Base-by-base conservation (phyloP, 176 grass and related monocot species). In the Oropetium thomaeum region DNA sequence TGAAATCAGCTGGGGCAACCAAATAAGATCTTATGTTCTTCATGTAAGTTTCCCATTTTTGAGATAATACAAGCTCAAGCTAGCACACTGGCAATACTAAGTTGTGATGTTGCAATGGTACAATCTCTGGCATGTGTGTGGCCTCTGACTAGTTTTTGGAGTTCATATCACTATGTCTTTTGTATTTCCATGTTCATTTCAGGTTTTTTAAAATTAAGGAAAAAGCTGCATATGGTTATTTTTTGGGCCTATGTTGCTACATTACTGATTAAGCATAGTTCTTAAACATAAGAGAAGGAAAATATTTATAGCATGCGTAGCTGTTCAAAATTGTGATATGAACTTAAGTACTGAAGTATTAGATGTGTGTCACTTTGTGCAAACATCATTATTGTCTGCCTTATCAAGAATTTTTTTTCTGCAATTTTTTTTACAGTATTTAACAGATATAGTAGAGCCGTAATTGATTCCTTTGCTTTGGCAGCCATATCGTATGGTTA, bases 11-110 rank as follows among this genome's bases (percentile, higher is more conserved):
- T 98, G 96, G 96, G 96, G 96, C 71, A 90, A 84, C 82, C 96
- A 98, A 88, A 98, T 98, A 86, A 93, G 96, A 87, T 92, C 96
- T 32, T 98, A 94, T 68, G 81, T 94, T 25, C 89, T 98, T 42
- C 96, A 98, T 76, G 96, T 98, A 85, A 88, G 91, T 45, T 82
- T 42, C 72, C 55, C 25, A 64, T 79, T 58, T 58, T 52, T 79
- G n/a, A 3, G 4, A 44, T 42, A 72, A 69, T 54, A 66, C n/a
- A 64, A 55, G 25, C 39, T 58, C 52, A 32, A 44, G n/a, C 49
- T 71, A 51, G 32, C 40, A 16, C 16, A 71, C 34, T 57, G 41
- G 9, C 27, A 48, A 66, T 69, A 48, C 30, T 87, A 78, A 58
- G 19, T 37, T 32, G 14, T 10, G 32, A 42, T 4, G 25, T 78